Conservation (phyloP, 148 eudicot species). For the Pharnaceum exiguum region DNA sequence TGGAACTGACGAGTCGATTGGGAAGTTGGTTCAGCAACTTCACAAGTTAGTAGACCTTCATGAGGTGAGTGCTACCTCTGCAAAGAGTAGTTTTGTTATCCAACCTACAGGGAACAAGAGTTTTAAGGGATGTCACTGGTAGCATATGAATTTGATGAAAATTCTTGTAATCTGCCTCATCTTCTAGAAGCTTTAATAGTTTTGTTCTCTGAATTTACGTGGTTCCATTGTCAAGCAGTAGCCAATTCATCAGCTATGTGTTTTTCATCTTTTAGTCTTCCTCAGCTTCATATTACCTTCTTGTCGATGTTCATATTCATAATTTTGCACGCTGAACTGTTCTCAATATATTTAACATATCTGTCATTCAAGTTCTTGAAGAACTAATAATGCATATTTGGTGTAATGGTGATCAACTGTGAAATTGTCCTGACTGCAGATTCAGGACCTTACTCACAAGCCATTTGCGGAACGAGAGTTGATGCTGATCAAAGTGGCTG, state of each 20-base stretch:
- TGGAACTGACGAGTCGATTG: conserved; percentile 80
- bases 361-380: no score
- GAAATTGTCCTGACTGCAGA: conserved; percentile 39
- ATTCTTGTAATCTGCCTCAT: no score
- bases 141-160: no score
- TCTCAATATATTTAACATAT: no score
- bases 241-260: neutral
- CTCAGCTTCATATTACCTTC: neutral
- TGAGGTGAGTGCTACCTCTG: conserved; percentile 44
- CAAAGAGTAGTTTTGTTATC: neutral
- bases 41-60: conserved; percentile 73
- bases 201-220: no score
- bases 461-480: conserved; percentile 95
- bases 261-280: neutral
- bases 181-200: no score
- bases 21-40: conserved; percentile 75
- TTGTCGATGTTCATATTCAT: neutral
- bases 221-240: no score
- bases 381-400: no score
- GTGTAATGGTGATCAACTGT: neutral
- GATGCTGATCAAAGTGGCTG: conserved; percentile 93
- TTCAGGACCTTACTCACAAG: conserved; percentile 64
- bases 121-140: no score
- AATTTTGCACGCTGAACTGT: no score
- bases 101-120: neutral